These are phyloP conservation scores for Aphanomyces cochlioides DNA, from an alignment of 352 stramenopile genomes.

Conservation along the genomic window DNA sequence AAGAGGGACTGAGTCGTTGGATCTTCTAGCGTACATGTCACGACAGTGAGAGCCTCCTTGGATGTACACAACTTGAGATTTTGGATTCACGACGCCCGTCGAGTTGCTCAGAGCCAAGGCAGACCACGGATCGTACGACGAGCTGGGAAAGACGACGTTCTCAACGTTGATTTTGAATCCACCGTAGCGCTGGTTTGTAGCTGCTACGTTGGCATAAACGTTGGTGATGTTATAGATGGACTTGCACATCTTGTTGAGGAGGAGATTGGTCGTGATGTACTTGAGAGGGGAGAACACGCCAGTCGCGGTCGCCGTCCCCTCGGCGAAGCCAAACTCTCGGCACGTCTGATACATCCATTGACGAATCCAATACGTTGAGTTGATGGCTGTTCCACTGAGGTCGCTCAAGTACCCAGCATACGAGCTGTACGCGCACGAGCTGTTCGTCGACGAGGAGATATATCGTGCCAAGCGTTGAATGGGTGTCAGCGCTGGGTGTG, in stretches of 20 bases:
- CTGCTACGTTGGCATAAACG: constrained; percentile 45
- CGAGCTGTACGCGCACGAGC: too few species aligned
- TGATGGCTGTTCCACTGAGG: too few species aligned
- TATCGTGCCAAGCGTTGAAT: too few species aligned
- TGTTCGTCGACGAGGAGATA: too few species aligned
- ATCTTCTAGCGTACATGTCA: background rate
- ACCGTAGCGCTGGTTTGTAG: constrained; percentile 63
- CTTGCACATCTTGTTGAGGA: constrained; percentile 71
- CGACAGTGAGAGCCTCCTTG: constrained; percentile 6
- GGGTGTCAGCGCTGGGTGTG: too few species aligned
- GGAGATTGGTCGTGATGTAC: constrained; percentile 77
- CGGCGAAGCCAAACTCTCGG: constrained; percentile 84
- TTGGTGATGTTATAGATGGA: constrained; percentile 60
- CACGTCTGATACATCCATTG: constrained; percentile 55
- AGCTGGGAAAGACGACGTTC: constrained; percentile 81
- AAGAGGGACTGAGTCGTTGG: background rate
- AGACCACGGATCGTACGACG: constrained; percentile 73
- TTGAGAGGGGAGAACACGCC: constrained; percentile 50
- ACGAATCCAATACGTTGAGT: constrained; percentile 51
- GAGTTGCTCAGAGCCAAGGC: constrained; percentile 27
- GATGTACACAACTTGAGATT: constrained; percentile 5
- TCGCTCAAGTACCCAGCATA: too few species aligned
- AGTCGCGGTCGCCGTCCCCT: constrained; percentile 49
- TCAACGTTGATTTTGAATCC: constrained; percentile 59
- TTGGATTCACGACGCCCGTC: constrained; percentile 2